Base-by-base conservation (phyloP, 2,329 filamentous ascomycete genomes). In the Ceratocystis smalleyi region DNA sequence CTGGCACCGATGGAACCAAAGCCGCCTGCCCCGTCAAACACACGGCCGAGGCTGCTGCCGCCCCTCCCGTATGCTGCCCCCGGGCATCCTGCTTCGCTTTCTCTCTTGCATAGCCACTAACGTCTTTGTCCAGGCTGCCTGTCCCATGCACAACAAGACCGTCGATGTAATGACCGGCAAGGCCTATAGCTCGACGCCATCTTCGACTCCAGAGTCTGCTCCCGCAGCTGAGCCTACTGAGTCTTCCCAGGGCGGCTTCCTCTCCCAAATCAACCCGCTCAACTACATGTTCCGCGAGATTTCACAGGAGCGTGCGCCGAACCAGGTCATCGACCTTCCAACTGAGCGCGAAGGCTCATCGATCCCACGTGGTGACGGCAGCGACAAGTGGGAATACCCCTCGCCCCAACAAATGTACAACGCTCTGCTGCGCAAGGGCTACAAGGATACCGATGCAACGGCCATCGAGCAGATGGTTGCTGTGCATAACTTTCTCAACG, bases 321-420 rank as follows among this genome's bases (percentile, higher is more conserved):
- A 88, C 68, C 94, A 99, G 75, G 81, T 82, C 3, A 75, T 88
- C 30, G 78, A 80, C 27, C 83, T 99, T 0, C 88, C 91, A 0
- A 87, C 91, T 1, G 82, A 85, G 5, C 88, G 94, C 69, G 91
- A 96, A 74, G 77, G 82, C 35, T 95, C 89, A 0, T 91, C 91
- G 0, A 99, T 99, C 69, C 94, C 94, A n/a, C 88, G 88, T 69
- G 89, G 88, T 70, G 84, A 87, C 66, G 81, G 83, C 59, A 81
- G 85, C 62, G 83, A 85, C 59, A 95, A 89, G 71, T 99, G 94
- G 94, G 94, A 97, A 75, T 99, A 99, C 73, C 94, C 94, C 0
- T 96, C 91, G 0, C 92, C 94, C 0, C 94, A 99, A 77, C 94
- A 99, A 75, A 99, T 99, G 94, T 99, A 97, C 80, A 97, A 99